Evolutionary conservation across 495 filamentous ascomycete species (phyloP), one percentile per base, ranked within the genome.

Genomic region (Hyaloscypha hepaticicola): DNA sequence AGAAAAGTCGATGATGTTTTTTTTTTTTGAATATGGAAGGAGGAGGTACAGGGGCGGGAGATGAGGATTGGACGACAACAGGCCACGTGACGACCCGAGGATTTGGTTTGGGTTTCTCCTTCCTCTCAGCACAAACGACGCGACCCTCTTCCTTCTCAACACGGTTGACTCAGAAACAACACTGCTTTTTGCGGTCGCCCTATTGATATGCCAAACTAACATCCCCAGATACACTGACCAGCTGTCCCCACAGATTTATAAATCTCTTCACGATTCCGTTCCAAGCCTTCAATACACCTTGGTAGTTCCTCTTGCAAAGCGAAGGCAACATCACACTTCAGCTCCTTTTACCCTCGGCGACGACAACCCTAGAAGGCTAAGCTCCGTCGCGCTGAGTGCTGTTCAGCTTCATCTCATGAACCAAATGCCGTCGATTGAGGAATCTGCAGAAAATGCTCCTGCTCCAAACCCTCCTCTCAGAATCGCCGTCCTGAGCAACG

Each of bases 401-500:
- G 31, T 33, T 33, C 31, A 1, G 31, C 31, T 33, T 33, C 31
- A 0, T 33, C 31, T n/a, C n/a, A n/a, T n/a, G n/a, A n/a, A n/a
- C n/a, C n/a, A n/a, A n/a, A n/a, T n/a, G 7, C 7, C 31, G 12
- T 33, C 31, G 31, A 33, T 33, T 33, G 31, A 33, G 31, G 7
- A 33, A 33, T 12, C 38, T 45, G 38, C 2, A 19, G n/a, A n/a
- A n/a, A n/a, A n/a, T n/a, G 5, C 38, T 16, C 14, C 19, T 9
- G 38, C 56, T 11, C 6, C 41, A 27, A 53, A 45, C n/a, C 4
- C 5, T 16, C 51, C 51, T 29, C 56, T 67, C 28, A 63, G 59
- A 25, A 77, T 82, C 66, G 80, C 78, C 67, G 72, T 82, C 68
- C 69, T 81, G 21, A 73, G 80, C 27, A 80, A 81, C 71, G 77